Evolutionary conservation across 805 yeast genomes (phyloP), one percentile per base, ranked within the genome.

Genomic region (Blastobotrys attinorum): DNA sequence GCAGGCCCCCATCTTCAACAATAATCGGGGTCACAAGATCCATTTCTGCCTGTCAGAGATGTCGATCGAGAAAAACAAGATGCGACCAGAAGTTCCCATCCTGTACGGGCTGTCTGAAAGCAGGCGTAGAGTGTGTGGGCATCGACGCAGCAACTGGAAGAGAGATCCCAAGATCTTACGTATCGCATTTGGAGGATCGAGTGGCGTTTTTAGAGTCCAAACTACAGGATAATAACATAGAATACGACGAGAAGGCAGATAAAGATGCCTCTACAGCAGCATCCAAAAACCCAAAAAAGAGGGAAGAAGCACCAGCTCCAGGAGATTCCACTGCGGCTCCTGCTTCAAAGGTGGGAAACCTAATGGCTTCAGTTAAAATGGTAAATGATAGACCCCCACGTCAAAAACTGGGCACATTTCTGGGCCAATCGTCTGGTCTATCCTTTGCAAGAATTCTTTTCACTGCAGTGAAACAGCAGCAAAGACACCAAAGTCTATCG

Each of bases 141-240:
- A 62, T 84, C 2, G 96, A 89, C 58, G 88, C 95, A 0, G 86
- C 88, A 4, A 85, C 96, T 0, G 95, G 95, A 0, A 68, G 95
- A 43, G 87, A 83, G 51, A 77, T 87, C 1, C 94, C 96, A 0
- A 66, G 97, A 31, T 59, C 65, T 42, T 82, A 87, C 2, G 76
- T 86, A 3, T 72, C 77, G 17, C 81, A 79, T 52, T 64, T 87
- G 46, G 96, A 87, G 57, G 79, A 77, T 44, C 65, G 79, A 31
- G 67, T 86, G 2, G 67, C 70, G 6, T 63, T 64, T n/a, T 64
- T 87, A 47, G 85, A 83, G 58, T 53, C 56, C 4, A 64, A 70
- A 46, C 58, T 85, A 22, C 59, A 62, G 45, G 63, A 61, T 11
- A 55, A 65, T 45, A 81, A 76, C 0, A 56, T 45, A 13, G 39